Evolutionary conservation across 345 rosid species (phyloP), one percentile per base, ranked within the genome.

Genomic region (Draba incana): DNA sequence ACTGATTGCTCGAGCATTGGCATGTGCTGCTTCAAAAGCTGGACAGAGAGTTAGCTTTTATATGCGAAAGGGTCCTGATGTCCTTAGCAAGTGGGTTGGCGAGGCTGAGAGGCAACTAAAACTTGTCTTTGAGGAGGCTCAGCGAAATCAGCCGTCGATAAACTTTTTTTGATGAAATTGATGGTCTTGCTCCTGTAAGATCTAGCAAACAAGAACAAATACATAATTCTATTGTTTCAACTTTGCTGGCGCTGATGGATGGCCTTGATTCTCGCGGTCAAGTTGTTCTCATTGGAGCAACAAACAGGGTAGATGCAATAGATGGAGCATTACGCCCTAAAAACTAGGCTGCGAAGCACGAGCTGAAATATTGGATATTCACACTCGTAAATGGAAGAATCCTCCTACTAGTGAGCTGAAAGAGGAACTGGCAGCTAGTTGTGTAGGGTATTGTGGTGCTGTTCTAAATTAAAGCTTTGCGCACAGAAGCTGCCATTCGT

Each of bases 181-280:
- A 95, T 81, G 99, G 98, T 68, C 97, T 95, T 77, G 99, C 99
- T 62, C 99, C 99, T 70, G 98, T 95, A 54, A 87, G 99, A 72
- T 92, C 97, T 64, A 95, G 99, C 84, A 95, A 92, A 78, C 99
- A 95, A 81, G 99, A 95, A 84, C 99, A 95, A 77, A 95, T 95
- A 80, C 99, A 95, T 81, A 95, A 95, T 82, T 95, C 99, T 20
- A 95, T 95, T 25, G 99, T 95, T 56, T 95, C 99, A 31, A 95
- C 99, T 66, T 79, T 95, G 82, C 97, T 95, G 66, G 99, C 99
- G 44, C 80, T 95, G 83, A 95, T 95, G 99, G 99, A 95, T 82
- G 99, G 99, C 74, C 92, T 95, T 77, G 99, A 95, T 86, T 92
- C 99, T 75, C 97, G 99, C 64, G 99, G 99, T 54, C 99, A 95